Evolutionary conservation across 1,284 basidiomycete species (phyloP).

Genomic region (Anthracocystis walkeri): DNA sequence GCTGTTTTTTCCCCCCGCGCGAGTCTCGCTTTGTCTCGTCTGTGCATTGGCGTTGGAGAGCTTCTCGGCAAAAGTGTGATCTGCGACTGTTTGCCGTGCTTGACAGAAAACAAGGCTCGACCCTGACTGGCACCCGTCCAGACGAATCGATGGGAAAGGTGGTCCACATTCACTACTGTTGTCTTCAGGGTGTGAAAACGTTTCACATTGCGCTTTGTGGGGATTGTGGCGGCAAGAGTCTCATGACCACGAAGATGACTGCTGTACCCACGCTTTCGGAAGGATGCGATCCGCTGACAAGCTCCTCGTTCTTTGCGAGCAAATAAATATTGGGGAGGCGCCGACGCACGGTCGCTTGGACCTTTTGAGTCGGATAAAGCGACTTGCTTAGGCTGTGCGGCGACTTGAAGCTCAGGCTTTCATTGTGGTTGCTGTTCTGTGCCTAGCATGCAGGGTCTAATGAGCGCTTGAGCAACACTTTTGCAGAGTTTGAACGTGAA

Average conservation of each 20-base stretch:
- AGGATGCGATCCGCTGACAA: slow-evolving; percentile 1
- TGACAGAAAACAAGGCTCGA: background rate
- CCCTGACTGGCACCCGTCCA: background rate
- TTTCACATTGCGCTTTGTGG: too few species aligned
- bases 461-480: background rate
- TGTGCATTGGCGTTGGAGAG: background rate
- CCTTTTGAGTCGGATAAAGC: too few species aligned
- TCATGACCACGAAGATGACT: slow-evolving; percentile 1
- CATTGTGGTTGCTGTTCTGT: background rate
- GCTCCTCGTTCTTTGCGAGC: background rate
- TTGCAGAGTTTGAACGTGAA: background rate
- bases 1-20: slow-evolving; percentile 8
- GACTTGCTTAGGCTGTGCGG: too few species aligned
- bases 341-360: background rate
- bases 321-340: background rate
- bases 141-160: background rate
- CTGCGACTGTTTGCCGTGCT: background rate
- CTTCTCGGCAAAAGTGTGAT: slow-evolving; percentile 3
- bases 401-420: too few species aligned
- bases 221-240: background rate
- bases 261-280: background rate
- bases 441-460: slow-evolving; percentile 4
- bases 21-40: background rate
- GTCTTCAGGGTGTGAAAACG: too few species aligned
- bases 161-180: background rate